Evolutionary conservation across 1,139 yeast genomes (phyloP).

Genomic region (Candida anutae): DNA sequence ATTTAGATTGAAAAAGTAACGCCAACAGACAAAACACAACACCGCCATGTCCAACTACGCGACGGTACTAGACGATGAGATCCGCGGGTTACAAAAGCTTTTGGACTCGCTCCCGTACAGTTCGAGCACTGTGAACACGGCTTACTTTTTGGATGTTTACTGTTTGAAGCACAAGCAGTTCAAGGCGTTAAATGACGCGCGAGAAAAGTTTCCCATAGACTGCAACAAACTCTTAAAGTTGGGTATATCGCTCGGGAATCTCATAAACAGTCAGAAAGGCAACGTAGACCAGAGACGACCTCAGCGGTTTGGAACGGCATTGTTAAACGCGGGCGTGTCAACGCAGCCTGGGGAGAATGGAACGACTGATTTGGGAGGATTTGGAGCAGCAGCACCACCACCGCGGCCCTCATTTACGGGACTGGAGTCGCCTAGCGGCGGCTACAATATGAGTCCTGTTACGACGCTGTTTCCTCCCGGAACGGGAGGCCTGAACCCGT

Average conservation of each 20-base stretch:
- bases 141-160: constrained; percentile 27
- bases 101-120: constrained; percentile 31
- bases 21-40: constrained; percentile 1
- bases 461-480: constrained; percentile 1
- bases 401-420: too few relatives aligned
- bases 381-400: too few relatives aligned
- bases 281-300: constrained; percentile 30
- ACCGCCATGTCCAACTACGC: constrained; percentile 7
- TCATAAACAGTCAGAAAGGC: constrained; percentile 27
- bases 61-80: constrained; percentile 17
- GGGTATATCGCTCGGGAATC: constrained; percentile 38
- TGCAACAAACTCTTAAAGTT: constrained; percentile 32
- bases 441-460: not conserved
- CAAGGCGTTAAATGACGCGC: constrained; percentile 13
- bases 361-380: too few relatives aligned
- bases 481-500: constrained; percentile 2
- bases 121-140: too few relatives aligned
- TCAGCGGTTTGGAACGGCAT: constrained; percentile 10
- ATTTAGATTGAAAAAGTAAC: not conserved
- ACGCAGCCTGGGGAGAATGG: too few relatives aligned
- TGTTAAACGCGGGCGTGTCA: constrained; percentile 6
- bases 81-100: constrained; percentile 20
- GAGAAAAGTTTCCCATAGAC: constrained; percentile 27
- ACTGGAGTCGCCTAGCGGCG: not conserved
- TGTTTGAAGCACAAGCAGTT: constrained; percentile 20